Evolutionary conservation across 345 rosid genomes (phyloP).

Genomic region (Raphanus raphanistrum): DNA sequence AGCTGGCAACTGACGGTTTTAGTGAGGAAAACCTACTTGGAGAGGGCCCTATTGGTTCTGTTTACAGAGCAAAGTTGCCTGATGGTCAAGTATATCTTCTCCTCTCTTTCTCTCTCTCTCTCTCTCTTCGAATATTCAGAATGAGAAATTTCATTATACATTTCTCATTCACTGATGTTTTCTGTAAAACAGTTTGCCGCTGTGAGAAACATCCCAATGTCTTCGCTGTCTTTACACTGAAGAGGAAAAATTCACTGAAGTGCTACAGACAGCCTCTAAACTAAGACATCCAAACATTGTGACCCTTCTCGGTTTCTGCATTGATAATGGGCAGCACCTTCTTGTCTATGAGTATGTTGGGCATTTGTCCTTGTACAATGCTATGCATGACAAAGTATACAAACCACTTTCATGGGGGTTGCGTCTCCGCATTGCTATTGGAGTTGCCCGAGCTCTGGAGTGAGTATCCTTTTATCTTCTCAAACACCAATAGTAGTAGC

Average conservation of each 20-base stretch:
- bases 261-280: slow-evolving; percentile 59
- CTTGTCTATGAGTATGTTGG: slow-evolving; percentile 76
- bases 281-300: slow-evolving; percentile 82
- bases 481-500: slow-evolving; percentile 1
- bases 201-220: slow-evolving; percentile 70
- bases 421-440: slow-evolving; percentile 76
- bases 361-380: slow-evolving; percentile 62
- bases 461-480: slow-evolving; percentile 42
- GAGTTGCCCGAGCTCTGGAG: slow-evolving; percentile 79
- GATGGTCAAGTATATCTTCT: slow-evolving; percentile 63
- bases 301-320: slow-evolving; percentile 77
- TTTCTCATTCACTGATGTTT: slow-evolving; percentile 21
- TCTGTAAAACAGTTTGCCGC: slow-evolving; percentile 53
- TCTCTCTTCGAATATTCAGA: not conserved
- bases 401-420: slow-evolving; percentile 76
- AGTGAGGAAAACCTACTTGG: slow-evolving; percentile 72
- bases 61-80: slow-evolving; percentile 74
- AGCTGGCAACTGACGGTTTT: slow-evolving; percentile 70
- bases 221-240: slow-evolving; percentile 69
- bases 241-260: slow-evolving; percentile 73
- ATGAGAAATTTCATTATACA: not conserved
- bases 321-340: slow-evolving; percentile 77
- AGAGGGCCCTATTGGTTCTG: slow-evolving; percentile 85
- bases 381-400: slow-evolving; percentile 59
- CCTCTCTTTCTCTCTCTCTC: slow-evolving; percentile 1